phyloP scores from a whole-genome alignment of 495 filamentous ascomycete species.

The Collariella sp. region DNA sequence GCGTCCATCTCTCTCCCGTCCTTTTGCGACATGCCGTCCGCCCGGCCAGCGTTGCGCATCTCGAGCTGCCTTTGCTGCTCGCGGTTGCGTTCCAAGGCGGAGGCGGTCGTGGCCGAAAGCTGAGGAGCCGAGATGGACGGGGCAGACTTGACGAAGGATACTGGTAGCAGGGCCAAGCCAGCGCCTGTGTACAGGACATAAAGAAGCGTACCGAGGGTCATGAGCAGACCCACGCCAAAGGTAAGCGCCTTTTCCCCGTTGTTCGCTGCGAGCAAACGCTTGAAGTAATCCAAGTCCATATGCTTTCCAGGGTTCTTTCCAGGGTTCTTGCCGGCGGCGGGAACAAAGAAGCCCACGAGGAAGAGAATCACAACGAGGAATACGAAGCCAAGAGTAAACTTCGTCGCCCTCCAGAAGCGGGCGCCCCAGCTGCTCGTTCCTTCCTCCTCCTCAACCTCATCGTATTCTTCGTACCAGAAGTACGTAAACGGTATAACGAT shows the following conservation, averaged over 20 bases:
- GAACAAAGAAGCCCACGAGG: constrained; percentile 87
- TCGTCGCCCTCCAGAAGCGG: constrained; percentile 72
- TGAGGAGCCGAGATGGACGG: constrained; percentile 71
- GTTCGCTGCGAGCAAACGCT: constrained; percentile 70
- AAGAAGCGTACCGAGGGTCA: constrained; percentile 72
- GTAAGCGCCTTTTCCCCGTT: constrained; percentile 87
- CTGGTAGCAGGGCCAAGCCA: constrained; percentile 80
- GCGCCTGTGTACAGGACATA: constrained; percentile 84
- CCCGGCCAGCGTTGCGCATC: constrained; percentile 68
- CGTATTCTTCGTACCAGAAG: constrained; percentile 97
- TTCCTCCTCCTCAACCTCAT: constrained; percentile 71
- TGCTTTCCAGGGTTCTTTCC: constrained; percentile 51
- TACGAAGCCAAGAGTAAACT: constrained; percentile 84
- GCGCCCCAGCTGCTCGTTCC: constrained; percentile 60
- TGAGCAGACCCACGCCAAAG: constrained; percentile 77
- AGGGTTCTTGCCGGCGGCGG: constrained; percentile 55
- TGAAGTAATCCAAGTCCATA: constrained; percentile 83
- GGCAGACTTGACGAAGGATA: constrained; percentile 82
- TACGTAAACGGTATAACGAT: constrained; percentile 90
- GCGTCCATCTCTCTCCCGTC: constrained; percentile 83
- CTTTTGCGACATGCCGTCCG: constrained; percentile 66
- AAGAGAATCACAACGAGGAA: constrained; percentile 73
- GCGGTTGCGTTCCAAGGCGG: constrained; percentile 73
- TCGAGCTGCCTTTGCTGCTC: constrained; percentile 89
- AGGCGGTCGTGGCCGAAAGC: constrained; percentile 62